Percentiles rank a stretch among this genome's conserved stretches.
Evolutionary conservation across 345 rosid species (phyloP).

Genomic region (Bruguiera gymnorhiza): DNA sequence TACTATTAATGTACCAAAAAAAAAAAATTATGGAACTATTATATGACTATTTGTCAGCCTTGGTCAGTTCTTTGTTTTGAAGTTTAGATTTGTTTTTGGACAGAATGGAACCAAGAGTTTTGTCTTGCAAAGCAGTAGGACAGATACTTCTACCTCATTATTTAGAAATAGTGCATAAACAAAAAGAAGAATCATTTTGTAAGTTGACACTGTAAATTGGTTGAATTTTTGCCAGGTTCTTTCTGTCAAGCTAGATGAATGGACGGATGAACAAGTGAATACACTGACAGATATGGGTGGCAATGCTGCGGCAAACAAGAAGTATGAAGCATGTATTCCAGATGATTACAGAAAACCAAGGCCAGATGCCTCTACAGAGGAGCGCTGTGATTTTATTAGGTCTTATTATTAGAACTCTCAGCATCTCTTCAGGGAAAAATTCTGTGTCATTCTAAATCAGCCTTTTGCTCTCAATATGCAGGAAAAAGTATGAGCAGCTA

Average conservation of each 20-base stretch:
- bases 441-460: conserved; percentile 7
- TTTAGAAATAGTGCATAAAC: no score
- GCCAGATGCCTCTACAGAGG: conserved; percentile 72
- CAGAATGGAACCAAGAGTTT: no score
- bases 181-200: not conserved
- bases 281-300: conserved; percentile 64
- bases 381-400: conserved; percentile 82
- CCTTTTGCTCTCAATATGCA: conserved; percentile 27
- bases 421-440: conserved; percentile 1
- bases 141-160: no score
- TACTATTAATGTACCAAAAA: no score
- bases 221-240: conserved; percentile 52
- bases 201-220: conserved; percentile 6
- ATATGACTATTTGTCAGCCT: no score
- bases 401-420: conserved; percentile 17
- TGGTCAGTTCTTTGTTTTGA: no score
- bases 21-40: no score
- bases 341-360: conserved; percentile 59
- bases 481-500: conserved; percentile 81
- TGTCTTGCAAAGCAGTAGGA: no score
- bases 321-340: conserved; percentile 72
- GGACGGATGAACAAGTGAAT: conserved; percentile 93
- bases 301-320: conserved; percentile 59
- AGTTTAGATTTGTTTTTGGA: no score
- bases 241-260: conserved; percentile 88